Evolutionary conservation across 2,329 filamentous ascomycete genomes (phyloP), one percentile per base, ranked within the genome.

Genomic region (Penicillium sp.): DNA sequence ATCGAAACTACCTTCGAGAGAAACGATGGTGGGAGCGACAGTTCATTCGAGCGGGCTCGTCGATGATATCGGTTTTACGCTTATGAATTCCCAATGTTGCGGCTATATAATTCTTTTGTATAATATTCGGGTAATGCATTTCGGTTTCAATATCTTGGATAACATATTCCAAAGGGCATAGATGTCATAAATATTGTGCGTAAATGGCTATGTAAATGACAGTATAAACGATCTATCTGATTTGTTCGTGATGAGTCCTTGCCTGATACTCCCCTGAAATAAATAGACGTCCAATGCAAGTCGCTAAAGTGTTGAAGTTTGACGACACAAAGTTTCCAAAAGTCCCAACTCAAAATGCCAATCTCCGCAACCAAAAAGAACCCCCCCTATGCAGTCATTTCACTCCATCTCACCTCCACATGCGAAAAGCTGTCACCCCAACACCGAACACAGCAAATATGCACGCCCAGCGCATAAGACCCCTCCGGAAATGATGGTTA

Each of bases 1-100:
- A 70, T 71, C 31, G 62, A 69, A 45, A 69, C 67, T n/a, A 70
- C 64, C 10, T 58, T 70, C 3, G 67, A 70, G 52, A 50, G 62
- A 16, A 60, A 57, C 41, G 48, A 50, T 12, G 54, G 29, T 35
- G 37, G 37, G 32, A 21, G 47, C 12, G 34, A 41, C 18, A 15
- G 21, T 9, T 49, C 59, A 13, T 23, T 49, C 42, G 60, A 62
- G 48, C 57, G 38, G 47, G 42, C 47, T 61, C 49, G 31, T 52
- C 50, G 44, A 31, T 53, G 47, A 55, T 29, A 13, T 41, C 31
- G 6, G 21, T 12, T 18, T 51, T 51, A 32, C 18, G 8, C 6
- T 46, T 21, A 46, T 12, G 31, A 46, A 5, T n/a, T 34, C 25
- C 23, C 27, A 16, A 13, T 6, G 13, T 34, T 34, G 32, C 13